Base-by-base conservation (phyloP, 2,329 filamentous ascomycete genomes). In the Arthrobotrys megalospora region DNA sequence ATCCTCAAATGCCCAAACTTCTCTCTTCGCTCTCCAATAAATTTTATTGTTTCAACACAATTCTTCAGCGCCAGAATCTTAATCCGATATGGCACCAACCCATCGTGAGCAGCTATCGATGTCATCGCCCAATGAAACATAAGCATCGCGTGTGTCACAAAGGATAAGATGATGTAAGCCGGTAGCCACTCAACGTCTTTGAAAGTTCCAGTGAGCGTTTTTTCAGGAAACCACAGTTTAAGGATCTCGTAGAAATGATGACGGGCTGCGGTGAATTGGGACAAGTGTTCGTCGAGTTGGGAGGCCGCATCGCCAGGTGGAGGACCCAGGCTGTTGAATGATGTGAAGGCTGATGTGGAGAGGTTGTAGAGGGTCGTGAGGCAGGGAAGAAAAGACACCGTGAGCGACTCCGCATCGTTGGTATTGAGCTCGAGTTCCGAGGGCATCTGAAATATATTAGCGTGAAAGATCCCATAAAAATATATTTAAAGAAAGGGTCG, bases 341-440 rank as follows among this genome's bases (percentile, higher is more conserved):
- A 78, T 6, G 75, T 78, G 19, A 78, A 78, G 6, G 75, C 75
- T 14, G 45, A 10, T 5, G 75, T 78, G 21, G 67, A 72, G 24
- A 78, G 24, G 21, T 32, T 28, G 62, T 72, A 78, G 0, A 78
- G 32, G 0, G 28, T 53, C 0, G 58, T 43, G 7, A 78, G 53
- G 16, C 28, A 34, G 2, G 52, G 67, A 2, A 78, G 67, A 4
- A 78, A 45, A 7, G 60, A 77, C 45, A 43, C 11, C 3, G 36
- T 43, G 11, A 24, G 7, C n/a, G 36, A 6, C 11, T 14, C 10
- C 2, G 21, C n/a, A 36, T 14, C 16, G 24, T 38, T 16, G 7
- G 28, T 1, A 45, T 43, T 4, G 1, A 36, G 32, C 19, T 52
- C 21, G 3, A 32, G n/a, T 6, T 47, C 21, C 5, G 41, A 14